These are phyloP conservation scores for Anthostomella pinea DNA, from an alignment of 2,329 filamentous ascomycete species.

Conservation along the genomic window DNA sequence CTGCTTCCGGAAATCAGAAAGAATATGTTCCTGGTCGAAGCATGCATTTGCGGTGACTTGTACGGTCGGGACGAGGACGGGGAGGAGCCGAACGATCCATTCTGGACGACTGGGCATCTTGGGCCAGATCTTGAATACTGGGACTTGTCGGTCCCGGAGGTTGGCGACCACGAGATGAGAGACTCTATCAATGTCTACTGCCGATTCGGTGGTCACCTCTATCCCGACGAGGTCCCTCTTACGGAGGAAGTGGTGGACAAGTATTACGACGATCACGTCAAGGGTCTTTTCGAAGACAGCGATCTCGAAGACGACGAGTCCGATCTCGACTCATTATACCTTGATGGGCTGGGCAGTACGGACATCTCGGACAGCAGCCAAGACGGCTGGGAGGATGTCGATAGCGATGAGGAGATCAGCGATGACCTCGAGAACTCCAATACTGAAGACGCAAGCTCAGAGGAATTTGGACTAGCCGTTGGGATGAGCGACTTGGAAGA, in stretches of 20 bases:
- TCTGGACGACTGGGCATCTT: not conserved
- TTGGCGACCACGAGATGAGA: constrained; percentile 8
- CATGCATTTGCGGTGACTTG: constrained; percentile 25
- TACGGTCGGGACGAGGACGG: constrained; percentile 13
- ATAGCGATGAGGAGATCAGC: constrained; percentile 6
- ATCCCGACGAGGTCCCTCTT: constrained; percentile 18
- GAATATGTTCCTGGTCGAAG: constrained; percentile 19
- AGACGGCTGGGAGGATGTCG: constrained; percentile 10
- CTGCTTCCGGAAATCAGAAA: constrained; percentile 27
- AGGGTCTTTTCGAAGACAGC: constrained; percentile 7
- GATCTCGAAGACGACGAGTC: constrained; percentile 1
- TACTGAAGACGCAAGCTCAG: too few relatives aligned
- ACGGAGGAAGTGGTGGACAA: constrained; percentile 6
- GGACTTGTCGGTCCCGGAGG: constrained; percentile 17
- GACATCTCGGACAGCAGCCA: not conserved
- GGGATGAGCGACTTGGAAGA: too few relatives aligned
- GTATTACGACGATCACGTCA: constrained; percentile 15
- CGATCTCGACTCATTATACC: constrained; percentile 1
- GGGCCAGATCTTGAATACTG: constrained; percentile 15
- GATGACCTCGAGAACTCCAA: constrained; percentile 1
- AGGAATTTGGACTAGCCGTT: too few relatives aligned
- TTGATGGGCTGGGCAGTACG: too few relatives aligned
- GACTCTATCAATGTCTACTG: constrained; percentile 19
- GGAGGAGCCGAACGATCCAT: constrained; percentile 1
- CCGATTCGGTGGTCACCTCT: constrained; percentile 11